phyloP scores from a whole-genome alignment of 208 protist genomes.

The Trypanosoma avium region DNA sequence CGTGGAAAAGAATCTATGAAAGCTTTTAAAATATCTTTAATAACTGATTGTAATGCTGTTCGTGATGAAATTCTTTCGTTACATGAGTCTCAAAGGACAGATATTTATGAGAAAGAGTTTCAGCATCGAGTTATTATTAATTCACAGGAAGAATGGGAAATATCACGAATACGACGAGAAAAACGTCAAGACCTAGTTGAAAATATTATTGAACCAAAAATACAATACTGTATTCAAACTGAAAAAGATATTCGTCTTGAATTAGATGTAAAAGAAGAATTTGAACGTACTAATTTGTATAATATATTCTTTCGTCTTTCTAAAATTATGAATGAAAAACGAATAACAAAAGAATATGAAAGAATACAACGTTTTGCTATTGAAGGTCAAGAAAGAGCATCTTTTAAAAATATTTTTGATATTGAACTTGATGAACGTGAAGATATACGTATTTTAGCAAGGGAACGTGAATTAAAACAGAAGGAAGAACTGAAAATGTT shows the following conservation, averaged over 20 bases:
- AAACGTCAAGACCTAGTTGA: constrained; percentile 1
- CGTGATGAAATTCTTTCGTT: constrained; percentile 33
- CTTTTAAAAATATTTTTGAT: constrained; percentile 7
- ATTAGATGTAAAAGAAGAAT: constrained; percentile 32
- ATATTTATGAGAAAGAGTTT: constrained; percentile 34
- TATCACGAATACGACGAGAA: background rate
- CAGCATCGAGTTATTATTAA: constrained; percentile 33
- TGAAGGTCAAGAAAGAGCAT: constrained; percentile 8
- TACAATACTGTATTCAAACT: background rate
- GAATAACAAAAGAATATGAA: background rate
- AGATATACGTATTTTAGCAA: constrained; percentile 15
- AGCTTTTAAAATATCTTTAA: constrained; percentile 37
- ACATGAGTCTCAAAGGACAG: constrained; percentile 25
- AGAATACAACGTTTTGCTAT: constrained; percentile 1
- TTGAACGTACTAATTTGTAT: constrained; percentile 9
- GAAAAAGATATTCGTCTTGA: constrained; percentile 27
- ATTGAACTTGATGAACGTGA: constrained; percentile 27
- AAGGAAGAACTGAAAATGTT: constrained; percentile 11
- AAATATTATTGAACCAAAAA: constrained; percentile 14
- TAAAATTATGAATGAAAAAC: constrained; percentile 23
- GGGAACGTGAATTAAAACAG: background rate
- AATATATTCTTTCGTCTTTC: background rate
- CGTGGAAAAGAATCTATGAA: constrained; percentile 28
- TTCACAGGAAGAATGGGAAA: constrained; percentile 39
- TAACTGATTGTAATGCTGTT: constrained; percentile 34